These are phyloP conservation scores for Macrophomina tecta DNA, from an alignment of 2,329 filamentous ascomycete species.

Conservation along the genomic window DNA sequence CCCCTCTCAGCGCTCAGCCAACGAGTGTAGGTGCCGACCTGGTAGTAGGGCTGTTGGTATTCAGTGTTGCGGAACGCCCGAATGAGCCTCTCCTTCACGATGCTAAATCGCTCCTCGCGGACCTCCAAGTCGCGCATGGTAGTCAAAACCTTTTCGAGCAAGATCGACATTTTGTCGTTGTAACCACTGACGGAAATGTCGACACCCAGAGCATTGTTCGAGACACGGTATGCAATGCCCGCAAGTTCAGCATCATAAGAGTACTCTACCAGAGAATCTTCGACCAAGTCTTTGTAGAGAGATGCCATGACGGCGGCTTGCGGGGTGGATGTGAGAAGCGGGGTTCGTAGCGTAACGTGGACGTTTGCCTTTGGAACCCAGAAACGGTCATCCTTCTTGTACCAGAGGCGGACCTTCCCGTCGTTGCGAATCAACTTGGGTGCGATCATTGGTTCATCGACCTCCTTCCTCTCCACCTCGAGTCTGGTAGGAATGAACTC, in stretches of 20 bases:
- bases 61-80: conserved; percentile 85
- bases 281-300: conserved; percentile 83
- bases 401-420: conserved; percentile 82
- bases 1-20: conserved; percentile 80
- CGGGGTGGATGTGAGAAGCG: conserved; percentile 78
- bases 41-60: conserved; percentile 85
- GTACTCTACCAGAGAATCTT: conserved; percentile 89
- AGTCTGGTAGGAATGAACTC: conserved; percentile 94
- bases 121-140: conserved; percentile 86
- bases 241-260: conserved; percentile 95
- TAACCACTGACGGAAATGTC: conserved; percentile 85
- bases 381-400: conserved; percentile 97
- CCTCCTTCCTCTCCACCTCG: conserved; percentile 92
- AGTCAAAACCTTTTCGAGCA: conserved; percentile 85
- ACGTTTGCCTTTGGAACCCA: conserved; percentile 97
- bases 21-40: conserved; percentile 81
- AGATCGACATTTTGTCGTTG: conserved; percentile 92
- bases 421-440: conserved; percentile 89
- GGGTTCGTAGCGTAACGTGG: conserved; percentile 78
- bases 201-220: conserved; percentile 73
- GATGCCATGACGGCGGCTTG: conserved; percentile 78
- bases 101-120: conserved; percentile 84
- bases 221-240: conserved; percentile 82
- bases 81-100: conserved; percentile 83
- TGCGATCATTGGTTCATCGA: conserved; percentile 73